Conservation (phyloP, 257 asterid genomes). For the Penstemon newberryi region DNA sequence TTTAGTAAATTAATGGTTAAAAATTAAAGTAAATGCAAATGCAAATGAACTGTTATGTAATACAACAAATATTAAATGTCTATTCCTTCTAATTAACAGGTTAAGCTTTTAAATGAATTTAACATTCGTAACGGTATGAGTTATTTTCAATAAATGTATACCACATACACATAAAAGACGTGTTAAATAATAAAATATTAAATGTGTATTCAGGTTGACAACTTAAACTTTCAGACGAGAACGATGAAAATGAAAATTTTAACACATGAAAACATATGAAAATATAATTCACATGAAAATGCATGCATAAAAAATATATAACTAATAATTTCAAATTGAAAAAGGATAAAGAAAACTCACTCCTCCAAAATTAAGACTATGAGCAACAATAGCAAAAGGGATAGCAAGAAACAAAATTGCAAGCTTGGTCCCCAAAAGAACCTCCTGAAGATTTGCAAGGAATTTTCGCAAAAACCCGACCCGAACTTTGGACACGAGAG, state of each 20-base stretch:
- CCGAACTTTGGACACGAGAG: conserved; percentile 54
- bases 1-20: not conserved
- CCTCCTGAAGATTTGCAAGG: conserved; percentile 64
- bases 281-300: not conserved
- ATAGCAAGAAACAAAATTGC: conserved; percentile 64
- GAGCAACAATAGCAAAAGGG: conserved; percentile 73
- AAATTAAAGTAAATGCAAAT: not conserved
- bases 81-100: too few relatives aligned
- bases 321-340: not conserved
- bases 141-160: too few relatives aligned
- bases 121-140: too few relatives aligned
- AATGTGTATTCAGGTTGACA: too few relatives aligned
- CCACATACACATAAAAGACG: too few relatives aligned
- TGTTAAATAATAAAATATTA: too few relatives aligned
- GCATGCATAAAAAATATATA: not conserved
- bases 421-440: conserved; percentile 79
- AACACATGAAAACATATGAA: not conserved
- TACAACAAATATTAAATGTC: not conserved
- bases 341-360: conserved; percentile 33
- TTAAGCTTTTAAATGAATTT: too few relatives aligned
- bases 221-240: too few relatives aligned
- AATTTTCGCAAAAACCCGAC: conserved; percentile 36
- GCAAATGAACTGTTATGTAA: not conserved
- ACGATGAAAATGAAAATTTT: too few relatives aligned
- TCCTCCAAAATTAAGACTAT: conserved; percentile 42